These are phyloP conservation scores for Corylus americana DNA, from an alignment of 306 rosid genomes.

Conservation along the genomic window DNA sequence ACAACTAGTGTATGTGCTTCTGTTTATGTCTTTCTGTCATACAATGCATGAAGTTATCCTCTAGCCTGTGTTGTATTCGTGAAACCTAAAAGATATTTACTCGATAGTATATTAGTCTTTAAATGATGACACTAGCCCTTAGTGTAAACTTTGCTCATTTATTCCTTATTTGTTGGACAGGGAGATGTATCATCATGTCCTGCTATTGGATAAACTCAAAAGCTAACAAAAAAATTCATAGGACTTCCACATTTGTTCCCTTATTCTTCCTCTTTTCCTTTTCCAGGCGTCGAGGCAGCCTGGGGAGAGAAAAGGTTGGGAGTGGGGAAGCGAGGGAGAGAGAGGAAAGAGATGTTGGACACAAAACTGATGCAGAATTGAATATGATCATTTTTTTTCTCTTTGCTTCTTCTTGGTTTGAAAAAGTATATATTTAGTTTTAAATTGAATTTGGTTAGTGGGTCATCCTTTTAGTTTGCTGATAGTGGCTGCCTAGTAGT, in stretches of 20 bases:
- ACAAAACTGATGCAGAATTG: background rate
- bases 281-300: background rate
- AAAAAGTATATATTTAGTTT: too few species aligned
- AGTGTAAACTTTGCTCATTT: background rate
- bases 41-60: constrained; percentile 13
- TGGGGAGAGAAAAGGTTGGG: background rate
- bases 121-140: background rate
- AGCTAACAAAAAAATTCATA: background rate
- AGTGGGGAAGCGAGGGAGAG: background rate
- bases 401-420: too few species aligned
- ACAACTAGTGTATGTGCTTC: constrained; percentile 18
- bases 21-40: background rate
- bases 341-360: constrained; percentile 1
- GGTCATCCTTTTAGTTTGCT: constrained; percentile 18
- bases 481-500: background rate
- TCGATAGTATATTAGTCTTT: background rate
- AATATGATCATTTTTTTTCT: constrained; percentile 7
- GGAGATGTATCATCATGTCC: background rate
- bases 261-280: too few species aligned
- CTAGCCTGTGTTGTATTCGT: constrained; percentile 1
- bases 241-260: background rate
- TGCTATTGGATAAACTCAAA: background rate
- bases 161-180: constrained; percentile 3
- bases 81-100: background rate
- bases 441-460: constrained; percentile 10